Base-by-base conservation (phyloP, 345 rosid genomes). In the Gynandropsis gynandra region DNA sequence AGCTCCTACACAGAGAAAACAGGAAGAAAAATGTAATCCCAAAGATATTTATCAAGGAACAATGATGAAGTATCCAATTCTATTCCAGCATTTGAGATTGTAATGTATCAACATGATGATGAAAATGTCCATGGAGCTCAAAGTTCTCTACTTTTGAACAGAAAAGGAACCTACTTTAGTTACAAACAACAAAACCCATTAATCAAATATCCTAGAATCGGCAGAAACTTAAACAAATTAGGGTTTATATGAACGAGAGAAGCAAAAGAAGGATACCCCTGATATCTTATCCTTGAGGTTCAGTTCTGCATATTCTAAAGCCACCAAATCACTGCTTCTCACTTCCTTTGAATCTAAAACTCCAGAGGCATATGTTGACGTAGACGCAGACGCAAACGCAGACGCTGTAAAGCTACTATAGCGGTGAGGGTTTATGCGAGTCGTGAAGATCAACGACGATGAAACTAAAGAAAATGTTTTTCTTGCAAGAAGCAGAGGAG, bases 251-350 rank as follows among this genome's bases (percentile, higher is more conserved):
- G 34, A 19, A 36, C 0, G 8, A 10, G 24, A 10, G 49, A 45
- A 27, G 8, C 41, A 47, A 62, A 34, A 21, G 16, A 36, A 62
- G 35, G 37, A 29, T 34, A 83, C 97, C 76, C 68, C 83, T 62
- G 81, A 66, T 65, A 58, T 56, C 42, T 70, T 83, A 33, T 74
- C 54, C 17, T 75, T 63, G 62, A 85, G 89, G 50, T 86, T 81
- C 58, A 89, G 90, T 42, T 75, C 88, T 31, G 94, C 76, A 57
- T 80, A 89, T 59, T 86, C 95, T 67, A 80, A 64, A 10, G 86
- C 81, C 9, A 90, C 85, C 49, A 87, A 75, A 64, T 73, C 75
- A 37, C 76, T 38, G 71, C 95, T 87, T 46, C 74, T 57, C 42
- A 72, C 12, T 54, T 72, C 71, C 50, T 72, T 74, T 29, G 37